phyloP scores from a whole-genome alignment of 2,329 filamentous ascomycete genomes.

The Diaporthe batatas region DNA sequence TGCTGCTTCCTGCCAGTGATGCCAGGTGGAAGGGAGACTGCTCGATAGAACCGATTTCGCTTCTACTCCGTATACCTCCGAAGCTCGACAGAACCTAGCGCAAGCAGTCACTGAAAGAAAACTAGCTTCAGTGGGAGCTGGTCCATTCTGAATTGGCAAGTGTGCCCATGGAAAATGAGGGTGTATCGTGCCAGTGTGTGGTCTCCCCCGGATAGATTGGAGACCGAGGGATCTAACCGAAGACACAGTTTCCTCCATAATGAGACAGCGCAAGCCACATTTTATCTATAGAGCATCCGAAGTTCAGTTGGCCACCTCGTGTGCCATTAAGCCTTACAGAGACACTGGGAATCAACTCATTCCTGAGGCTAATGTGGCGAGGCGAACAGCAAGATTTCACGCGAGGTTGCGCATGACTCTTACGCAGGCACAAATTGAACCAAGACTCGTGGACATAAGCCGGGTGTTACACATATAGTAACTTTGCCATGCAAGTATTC shows the following conservation, averaged over 20 bases:
- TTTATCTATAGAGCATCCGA: no score
- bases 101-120: neutral
- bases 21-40: conserved; percentile 12
- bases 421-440: conserved; percentile 17
- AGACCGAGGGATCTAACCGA: neutral
- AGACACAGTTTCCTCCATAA: neutral
- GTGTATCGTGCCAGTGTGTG: conserved; percentile 1
- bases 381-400: neutral
- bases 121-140: conserved; percentile 12
- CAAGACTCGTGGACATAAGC: conserved; percentile 19
- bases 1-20: conserved; percentile 18
- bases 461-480: conserved; percentile 14
- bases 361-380: neutral
- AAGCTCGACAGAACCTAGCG: no score
- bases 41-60: no score
- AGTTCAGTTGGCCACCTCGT: neutral
- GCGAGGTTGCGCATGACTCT: conserved; percentile 15
- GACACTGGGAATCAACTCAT: neutral
- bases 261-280: conserved; percentile 9
- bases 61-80: no score
- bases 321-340: neutral
- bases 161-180: conserved; percentile 2
- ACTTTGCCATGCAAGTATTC: conserved; percentile 21
- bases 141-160: conserved; percentile 17
- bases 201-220: neutral